Evolutionary conservation across 1,284 basidiomycete species (phyloP).

Genomic region (Baeospora myosura): DNA sequence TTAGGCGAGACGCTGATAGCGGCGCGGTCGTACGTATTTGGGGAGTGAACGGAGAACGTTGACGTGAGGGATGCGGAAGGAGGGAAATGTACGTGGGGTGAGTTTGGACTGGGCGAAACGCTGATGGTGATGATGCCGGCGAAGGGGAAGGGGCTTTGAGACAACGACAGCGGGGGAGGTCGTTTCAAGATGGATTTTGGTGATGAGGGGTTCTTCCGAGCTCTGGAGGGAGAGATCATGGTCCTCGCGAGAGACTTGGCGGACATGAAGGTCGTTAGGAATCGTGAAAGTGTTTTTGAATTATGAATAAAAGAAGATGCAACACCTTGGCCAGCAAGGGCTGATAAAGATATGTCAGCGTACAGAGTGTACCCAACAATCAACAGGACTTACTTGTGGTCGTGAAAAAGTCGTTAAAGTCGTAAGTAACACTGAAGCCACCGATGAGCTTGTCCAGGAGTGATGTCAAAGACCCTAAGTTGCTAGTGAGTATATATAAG

Average conservation of each 20-base stretch:
- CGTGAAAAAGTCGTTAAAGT: constrained; percentile 17
- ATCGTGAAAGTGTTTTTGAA: constrained; percentile 3
- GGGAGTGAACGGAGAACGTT: constrained; percentile 43
- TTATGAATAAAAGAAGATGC: constrained; percentile 1
- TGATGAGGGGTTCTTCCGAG: constrained; percentile 21
- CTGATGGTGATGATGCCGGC: constrained; percentile 26
- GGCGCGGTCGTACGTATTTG: constrained; percentile 31
- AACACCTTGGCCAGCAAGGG: constrained; percentile 13
- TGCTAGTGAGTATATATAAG: too few relatives aligned
- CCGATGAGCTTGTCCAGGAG: too few relatives aligned
- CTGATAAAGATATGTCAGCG: constrained; percentile 3
- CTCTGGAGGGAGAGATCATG: constrained; percentile 24
- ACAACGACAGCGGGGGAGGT: constrained; percentile 29
- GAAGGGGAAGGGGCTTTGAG: constrained; percentile 23
- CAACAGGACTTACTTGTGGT: constrained; percentile 4
- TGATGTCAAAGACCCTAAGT: too few relatives aligned
- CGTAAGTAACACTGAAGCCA: constrained; percentile 15
- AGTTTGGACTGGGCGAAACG: constrained; percentile 24
- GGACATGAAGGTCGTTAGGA: constrained; percentile 10
- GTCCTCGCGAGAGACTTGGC: constrained; percentile 25
- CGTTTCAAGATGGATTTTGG: constrained; percentile 33
- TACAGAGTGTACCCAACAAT: not conserved
- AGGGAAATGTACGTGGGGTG: constrained; percentile 55
- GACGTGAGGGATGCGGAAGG: constrained; percentile 43
- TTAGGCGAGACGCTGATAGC: constrained; percentile 49